Conservation (phyloP, 208 protist species). For the Leishmania lainsoni region DNA sequence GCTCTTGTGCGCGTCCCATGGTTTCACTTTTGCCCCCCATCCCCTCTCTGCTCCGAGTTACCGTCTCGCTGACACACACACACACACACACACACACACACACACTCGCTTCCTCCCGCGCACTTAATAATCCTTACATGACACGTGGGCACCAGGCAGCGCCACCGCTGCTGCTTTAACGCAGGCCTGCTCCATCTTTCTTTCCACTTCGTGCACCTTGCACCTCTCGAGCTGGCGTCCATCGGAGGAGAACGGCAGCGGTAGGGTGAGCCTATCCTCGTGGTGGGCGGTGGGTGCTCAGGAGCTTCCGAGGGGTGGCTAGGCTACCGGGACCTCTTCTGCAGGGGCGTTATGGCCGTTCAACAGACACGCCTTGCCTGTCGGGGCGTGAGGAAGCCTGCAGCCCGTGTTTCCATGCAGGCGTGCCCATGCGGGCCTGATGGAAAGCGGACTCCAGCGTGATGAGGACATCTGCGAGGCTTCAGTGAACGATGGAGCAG, state of each 20-base stretch:
- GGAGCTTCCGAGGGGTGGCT: constrained; percentile 1
- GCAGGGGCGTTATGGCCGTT: constrained; percentile 7
- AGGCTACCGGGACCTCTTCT: constrained; percentile 19
- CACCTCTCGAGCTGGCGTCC: neutral
- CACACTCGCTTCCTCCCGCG: neutral
- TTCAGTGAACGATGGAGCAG: too few relatives aligned
- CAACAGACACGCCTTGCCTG: constrained; percentile 8
- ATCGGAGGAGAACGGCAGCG: neutral
- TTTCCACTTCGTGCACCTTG: neutral
- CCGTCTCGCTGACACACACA: neutral
- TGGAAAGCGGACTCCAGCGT: too few relatives aligned
- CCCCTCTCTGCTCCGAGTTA: neutral
- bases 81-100: neutral
- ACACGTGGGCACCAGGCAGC: neutral
- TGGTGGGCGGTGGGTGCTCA: neutral
- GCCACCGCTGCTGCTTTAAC: neutral
- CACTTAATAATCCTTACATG: too few relatives aligned
- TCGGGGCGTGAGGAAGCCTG: too few relatives aligned
- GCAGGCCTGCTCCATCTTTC: neutral
- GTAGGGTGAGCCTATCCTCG: neutral
- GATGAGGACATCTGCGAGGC: too few relatives aligned
- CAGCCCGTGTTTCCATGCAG: too few relatives aligned
- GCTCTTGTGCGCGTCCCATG: too few relatives aligned
- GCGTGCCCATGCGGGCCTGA: neutral
- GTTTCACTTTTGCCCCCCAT: too few relatives aligned